Evolutionary conservation across 306 rosid genomes (phyloP).

Genomic region (Ziziphus jujuba): DNA sequence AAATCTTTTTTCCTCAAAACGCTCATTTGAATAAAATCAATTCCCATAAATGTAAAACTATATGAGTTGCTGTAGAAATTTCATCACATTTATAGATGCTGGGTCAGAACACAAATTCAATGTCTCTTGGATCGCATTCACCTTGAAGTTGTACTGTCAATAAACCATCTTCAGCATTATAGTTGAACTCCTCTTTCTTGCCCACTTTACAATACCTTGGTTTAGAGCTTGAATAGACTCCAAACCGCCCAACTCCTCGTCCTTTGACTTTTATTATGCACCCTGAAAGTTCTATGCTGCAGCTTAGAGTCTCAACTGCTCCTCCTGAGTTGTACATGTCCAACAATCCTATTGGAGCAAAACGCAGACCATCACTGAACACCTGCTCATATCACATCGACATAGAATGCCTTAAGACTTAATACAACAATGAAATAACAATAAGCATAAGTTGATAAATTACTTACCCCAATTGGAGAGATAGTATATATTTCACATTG

Average conservation of each 20-base stretch:
- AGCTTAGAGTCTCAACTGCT: constrained; percentile 53
- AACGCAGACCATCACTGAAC: constrained; percentile 31
- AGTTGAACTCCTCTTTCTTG: constrained; percentile 51
- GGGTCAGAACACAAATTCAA: constrained; percentile 43
- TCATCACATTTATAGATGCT: neutral
- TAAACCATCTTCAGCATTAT: constrained; percentile 45
- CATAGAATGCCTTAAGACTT: constrained; percentile 2
- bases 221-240: constrained; percentile 55
- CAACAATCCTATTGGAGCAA: constrained; percentile 67
- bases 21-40: too few species aligned
- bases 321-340: constrained; percentile 86
- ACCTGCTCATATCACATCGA: constrained; percentile 33
- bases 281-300: constrained; percentile 27
- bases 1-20: too few species aligned
- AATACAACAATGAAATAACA: neutral
- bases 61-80: neutral
- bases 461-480: constrained; percentile 54
- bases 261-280: constrained; percentile 40
- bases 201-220: constrained; percentile 54
- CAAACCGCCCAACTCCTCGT: constrained; percentile 59
- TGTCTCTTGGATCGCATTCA: constrained; percentile 42
- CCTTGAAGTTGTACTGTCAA: constrained; percentile 44
- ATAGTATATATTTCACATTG: constrained; percentile 64
- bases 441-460: neutral
- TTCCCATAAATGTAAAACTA: too few species aligned